Evolutionary conservation across 148 eudicot species (phyloP), one percentile per base, ranked within the genome.

Genomic region (Persicaria maculosa): DNA sequence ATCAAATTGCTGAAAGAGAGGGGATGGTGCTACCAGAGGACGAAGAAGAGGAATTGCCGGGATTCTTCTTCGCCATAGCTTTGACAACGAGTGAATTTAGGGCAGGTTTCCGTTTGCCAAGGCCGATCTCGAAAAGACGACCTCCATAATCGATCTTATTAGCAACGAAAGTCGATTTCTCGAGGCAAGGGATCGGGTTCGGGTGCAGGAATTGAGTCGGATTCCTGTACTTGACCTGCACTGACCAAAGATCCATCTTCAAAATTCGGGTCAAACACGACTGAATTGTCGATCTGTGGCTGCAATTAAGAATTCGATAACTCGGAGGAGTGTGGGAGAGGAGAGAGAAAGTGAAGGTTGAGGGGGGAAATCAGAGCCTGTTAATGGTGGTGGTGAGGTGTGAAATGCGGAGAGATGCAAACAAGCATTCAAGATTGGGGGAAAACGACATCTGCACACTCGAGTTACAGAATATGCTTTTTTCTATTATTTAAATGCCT

Each of bases 181-280:
- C 84, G 7, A 25, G 31, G 40, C 50, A 45, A 2, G 58, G 74
- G 65, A 75, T 45, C 6, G 80, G 78, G 71, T 77, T 87, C 17
- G 81, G 74, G 17, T 78, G 78, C 17, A 84, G 76, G 73, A 83
- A 61, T 71, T 80, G 81, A 50, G 79, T 61, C 44, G 80, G 82
- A 75, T 77, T 77, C 20, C 76, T 78, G 81, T 68, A 81, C 78
- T 86, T 89, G 53, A 88, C 87, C 69, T 85, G 93, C 59, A 89
- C 85, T 19, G 90, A 85, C 81, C 90, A 87, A 47, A 87, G 90
- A 91, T 89, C 91, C 97, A 91, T 91, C 2, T 19, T 72, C 73
- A 20, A 17, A 45, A 46, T 46, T 71, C 20, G 54, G 50, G 73
- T 71, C 36, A 47, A 43, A 15, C 46, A 40, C 70, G 70, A 65